A percentile compares a stretch with the other conserved stretches of the same genome.
phyloP scores from a whole-genome alignment of 495 filamentous ascomycete species.

The Podospora conica region DNA sequence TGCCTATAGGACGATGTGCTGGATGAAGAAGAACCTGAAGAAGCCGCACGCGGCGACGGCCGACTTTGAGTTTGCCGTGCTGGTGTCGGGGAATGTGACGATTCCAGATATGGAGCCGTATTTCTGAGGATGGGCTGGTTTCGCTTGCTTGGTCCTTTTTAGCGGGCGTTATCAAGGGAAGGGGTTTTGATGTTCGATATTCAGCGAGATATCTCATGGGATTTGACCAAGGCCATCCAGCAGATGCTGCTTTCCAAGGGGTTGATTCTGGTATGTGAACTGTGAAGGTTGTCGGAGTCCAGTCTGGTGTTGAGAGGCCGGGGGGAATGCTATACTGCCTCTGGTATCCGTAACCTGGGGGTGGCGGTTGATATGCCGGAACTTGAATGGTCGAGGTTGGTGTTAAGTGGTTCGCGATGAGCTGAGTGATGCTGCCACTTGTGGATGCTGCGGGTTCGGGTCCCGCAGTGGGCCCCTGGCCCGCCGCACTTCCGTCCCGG shows the following conservation, averaged over 20 bases:
- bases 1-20: conserved; percentile 10
- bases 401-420: not conserved
- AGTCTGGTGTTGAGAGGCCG: too few relatives aligned
- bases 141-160: not conserved
- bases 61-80: conserved; percentile 18
- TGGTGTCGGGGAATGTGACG: not conserved
- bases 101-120: not conserved
- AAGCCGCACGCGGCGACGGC: conserved; percentile 10
- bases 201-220: not conserved
- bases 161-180: not conserved
- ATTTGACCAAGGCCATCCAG: not conserved
- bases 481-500: not conserved
- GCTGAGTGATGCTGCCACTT: too few relatives aligned
- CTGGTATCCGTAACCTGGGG: too few relatives aligned
- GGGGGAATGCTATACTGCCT: too few relatives aligned
- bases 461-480: not conserved
- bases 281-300: too few relatives aligned
- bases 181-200: not conserved
- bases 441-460: too few relatives aligned
- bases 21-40: conserved; percentile 20
- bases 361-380: too few relatives aligned
- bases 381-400: not conserved
- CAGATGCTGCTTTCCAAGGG: not conserved
- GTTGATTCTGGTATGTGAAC: too few relatives aligned
- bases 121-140: not conserved